A percentile compares a stretch with the other conserved stretches of the same genome.
Evolutionary conservation across 805 yeast genomes (phyloP).

Genomic region (Yarrowia bubula): DNA sequence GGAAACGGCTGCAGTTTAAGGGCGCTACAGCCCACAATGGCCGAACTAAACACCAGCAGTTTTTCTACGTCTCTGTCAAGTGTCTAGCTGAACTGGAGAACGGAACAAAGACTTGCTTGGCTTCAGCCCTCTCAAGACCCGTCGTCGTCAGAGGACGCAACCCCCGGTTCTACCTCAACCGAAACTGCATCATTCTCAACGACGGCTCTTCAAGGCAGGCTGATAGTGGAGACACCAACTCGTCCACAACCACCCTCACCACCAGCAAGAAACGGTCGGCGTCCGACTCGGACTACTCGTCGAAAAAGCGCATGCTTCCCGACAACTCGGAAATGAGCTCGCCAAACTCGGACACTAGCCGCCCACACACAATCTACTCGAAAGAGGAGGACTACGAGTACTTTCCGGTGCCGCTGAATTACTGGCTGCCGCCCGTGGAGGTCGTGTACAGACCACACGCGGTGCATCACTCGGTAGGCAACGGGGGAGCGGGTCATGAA

Average conservation of each 20-base stretch:
- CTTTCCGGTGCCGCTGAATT: constrained; percentile 51
- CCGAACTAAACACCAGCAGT: constrained; percentile 34
- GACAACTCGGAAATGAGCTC: neutral
- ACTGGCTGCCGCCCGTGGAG: constrained; percentile 54
- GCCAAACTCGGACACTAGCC: constrained; percentile 4
- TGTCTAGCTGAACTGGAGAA: constrained; percentile 36
- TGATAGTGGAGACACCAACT: neutral
- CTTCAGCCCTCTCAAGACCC: constrained; percentile 42
- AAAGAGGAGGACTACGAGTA: constrained; percentile 44
- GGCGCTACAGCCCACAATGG: constrained; percentile 41
- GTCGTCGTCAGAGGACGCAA: constrained; percentile 61
- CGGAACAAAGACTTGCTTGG: constrained; percentile 31
- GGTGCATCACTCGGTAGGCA: constrained; percentile 45
- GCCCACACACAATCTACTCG: neutral
- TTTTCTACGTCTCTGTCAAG: constrained; percentile 31
- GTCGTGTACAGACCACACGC: constrained; percentile 57
- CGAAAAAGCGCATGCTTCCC: neutral
- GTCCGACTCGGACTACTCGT: constrained; percentile 15
- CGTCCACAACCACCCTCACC: neutral
- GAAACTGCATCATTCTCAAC: constrained; percentile 49
- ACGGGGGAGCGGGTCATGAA: constrained; percentile 3
- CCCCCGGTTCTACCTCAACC: constrained; percentile 57
- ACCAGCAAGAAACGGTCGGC: constrained; percentile 4
- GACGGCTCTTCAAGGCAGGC: constrained; percentile 22
- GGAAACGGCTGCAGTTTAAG: constrained; percentile 37